phyloP scores from a whole-genome alignment of 495 filamentous ascomycete species.

The Podospora anserina region DNA sequence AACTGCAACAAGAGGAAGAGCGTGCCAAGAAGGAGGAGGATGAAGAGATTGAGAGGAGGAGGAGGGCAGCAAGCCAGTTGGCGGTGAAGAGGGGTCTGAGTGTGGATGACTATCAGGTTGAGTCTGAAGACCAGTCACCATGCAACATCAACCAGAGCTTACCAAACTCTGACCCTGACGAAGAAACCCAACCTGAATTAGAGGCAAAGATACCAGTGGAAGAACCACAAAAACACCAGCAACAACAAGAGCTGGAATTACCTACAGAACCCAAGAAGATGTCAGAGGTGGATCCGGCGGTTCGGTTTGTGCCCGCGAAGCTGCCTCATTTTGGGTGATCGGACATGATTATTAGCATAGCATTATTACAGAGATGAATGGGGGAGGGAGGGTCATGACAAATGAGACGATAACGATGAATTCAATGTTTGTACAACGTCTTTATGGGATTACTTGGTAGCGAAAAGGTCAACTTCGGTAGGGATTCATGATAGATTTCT shows the following conservation, averaged over 20 bases:
- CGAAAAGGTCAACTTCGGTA: too few relatives aligned
- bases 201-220: conserved; percentile 19
- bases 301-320: conserved; percentile 33
- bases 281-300: neutral
- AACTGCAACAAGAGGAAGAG: conserved; percentile 76
- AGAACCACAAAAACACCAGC: neutral
- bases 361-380: neutral
- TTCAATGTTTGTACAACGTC: too few relatives aligned
- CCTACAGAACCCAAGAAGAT: neutral
- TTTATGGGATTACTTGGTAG: too few relatives aligned
- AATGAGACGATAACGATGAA: too few relatives aligned
- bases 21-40: conserved; percentile 65
- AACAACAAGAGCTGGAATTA: neutral
- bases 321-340: conserved; percentile 33
- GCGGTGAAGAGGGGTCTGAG: conserved; percentile 67
- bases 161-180: neutral
- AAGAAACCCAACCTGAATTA: conserved; percentile 1
- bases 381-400: neutral
- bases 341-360: neutral
- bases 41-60: conserved; percentile 62
- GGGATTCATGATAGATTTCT: too few relatives aligned
- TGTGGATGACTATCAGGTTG: conserved; percentile 31
- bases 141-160: conserved; percentile 9
- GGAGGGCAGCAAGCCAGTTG: conserved; percentile 67
- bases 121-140: conserved; percentile 8